Evolutionary conservation across 768 basidiomycete genomes (phyloP).

Genomic region (Neoboletus subvelutipes): DNA sequence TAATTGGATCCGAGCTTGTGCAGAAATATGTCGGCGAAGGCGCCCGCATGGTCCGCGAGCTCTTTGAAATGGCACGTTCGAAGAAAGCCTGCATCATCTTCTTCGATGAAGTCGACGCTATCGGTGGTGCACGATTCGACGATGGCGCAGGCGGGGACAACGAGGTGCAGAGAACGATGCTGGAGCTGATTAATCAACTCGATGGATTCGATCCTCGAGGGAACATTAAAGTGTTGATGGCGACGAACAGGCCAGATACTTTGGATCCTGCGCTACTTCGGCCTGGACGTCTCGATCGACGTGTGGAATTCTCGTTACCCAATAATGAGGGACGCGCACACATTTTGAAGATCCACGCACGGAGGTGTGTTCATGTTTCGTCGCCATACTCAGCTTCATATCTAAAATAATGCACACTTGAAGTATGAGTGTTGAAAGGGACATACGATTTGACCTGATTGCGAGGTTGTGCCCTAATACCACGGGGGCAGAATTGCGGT

Average conservation of each 20-base stretch:
- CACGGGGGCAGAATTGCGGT: slow-evolving; percentile 96
- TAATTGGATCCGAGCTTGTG: slow-evolving; percentile 98
- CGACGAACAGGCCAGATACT: slow-evolving; percentile 98
- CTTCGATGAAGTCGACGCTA: slow-evolving; percentile 98
- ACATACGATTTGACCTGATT: slow-evolving; percentile 97
- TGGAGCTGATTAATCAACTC: slow-evolving; percentile 97
- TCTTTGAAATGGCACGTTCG: slow-evolving; percentile 98
- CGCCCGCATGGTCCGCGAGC: slow-evolving; percentile 96
- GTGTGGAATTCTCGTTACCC: slow-evolving; percentile 95
- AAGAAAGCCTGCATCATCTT: slow-evolving; percentile 99
- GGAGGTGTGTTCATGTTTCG: slow-evolving; percentile 58
- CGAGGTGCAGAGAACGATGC: slow-evolving; percentile 98
- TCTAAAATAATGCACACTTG: not conserved
- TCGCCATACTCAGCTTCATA: not conserved
- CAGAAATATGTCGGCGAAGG: slow-evolving; percentile 99
- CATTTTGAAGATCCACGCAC: slow-evolving; percentile 93
- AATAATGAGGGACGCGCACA: slow-evolving; percentile 96
- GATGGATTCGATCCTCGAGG: slow-evolving; percentile 98
- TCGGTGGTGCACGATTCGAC: slow-evolving; percentile 96
- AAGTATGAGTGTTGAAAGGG: slow-evolving; percentile 96
- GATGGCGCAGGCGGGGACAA: slow-evolving; percentile 99
- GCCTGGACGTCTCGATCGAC: slow-evolving; percentile 93
- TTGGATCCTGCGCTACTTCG: slow-evolving; percentile 95
- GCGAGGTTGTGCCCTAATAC: slow-evolving; percentile 97
- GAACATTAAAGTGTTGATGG: slow-evolving; percentile 99